These are phyloP conservation scores for Penicillium hesseltinei DNA, from an alignment of 2,329 filamentous ascomycete species.

Conservation along the genomic window DNA sequence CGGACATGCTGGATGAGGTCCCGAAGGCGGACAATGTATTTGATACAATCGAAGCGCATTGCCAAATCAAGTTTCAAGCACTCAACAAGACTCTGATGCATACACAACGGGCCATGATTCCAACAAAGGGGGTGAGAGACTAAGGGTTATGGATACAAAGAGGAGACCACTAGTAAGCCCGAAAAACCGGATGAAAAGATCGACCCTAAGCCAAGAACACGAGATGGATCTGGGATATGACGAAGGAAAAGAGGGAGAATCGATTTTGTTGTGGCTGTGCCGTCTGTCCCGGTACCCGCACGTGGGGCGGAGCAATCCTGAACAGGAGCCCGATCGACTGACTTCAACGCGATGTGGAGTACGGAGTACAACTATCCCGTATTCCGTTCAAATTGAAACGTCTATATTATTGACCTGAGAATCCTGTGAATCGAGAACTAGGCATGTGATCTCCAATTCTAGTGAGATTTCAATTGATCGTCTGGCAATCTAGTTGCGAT, in stretches of 20 bases:
- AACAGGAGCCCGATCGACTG: neutral
- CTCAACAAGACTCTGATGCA: neutral
- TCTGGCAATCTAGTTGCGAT: neutral
- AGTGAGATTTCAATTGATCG: neutral
- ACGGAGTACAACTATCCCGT: neutral
- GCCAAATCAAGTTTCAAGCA: slow-evolving; percentile 10
- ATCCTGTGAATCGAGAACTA: no score
- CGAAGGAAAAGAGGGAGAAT: neutral
- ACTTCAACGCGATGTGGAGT: neutral
- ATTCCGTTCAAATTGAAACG: no score
- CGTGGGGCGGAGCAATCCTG: neutral
- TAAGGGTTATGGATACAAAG: neutral
- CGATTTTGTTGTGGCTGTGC: slow-evolving; percentile 4
- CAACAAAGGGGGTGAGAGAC: neutral
- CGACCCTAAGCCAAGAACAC: neutral
- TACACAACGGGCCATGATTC: neutral
- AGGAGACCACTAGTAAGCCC: neutral
- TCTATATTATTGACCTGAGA: neutral
- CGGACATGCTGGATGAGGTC: slow-evolving; percentile 23
- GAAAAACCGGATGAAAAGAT: neutral
- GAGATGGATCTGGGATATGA: neutral
- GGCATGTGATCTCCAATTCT: neutral
- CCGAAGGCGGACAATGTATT: slow-evolving; percentile 8
- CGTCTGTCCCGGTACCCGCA: neutral
- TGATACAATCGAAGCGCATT: slow-evolving; percentile 17